Evolutionary conservation across 139 green algal genomes (phyloP), one percentile per base, ranked within the genome.

Genomic region (Pseudopediastrum boryanum): DNA sequence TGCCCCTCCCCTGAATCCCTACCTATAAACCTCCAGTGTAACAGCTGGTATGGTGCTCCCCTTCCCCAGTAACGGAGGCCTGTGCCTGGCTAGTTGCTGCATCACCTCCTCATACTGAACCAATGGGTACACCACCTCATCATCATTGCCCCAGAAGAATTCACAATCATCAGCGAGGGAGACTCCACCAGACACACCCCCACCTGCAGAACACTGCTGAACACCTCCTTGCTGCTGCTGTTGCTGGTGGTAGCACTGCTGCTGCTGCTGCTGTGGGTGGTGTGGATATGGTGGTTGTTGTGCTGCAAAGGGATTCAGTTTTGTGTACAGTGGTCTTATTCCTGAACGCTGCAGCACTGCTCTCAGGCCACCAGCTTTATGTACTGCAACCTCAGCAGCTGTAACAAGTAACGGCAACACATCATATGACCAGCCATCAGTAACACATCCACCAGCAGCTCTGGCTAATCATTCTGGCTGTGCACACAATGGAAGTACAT

Each of bases 361-460:
- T 12, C 42, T 8, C 38, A 94, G 77, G 29, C 92, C 92, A 23
- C 92, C 92, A 27, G 85, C 92, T 29, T 51, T 59, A 0, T 7
- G 38, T 33, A 94, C 78, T 0, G 86, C 86, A 23, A 90, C 84
- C 48, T 94, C 89, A 2, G 90, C 88, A 7, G 86, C 67, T 54
- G 79, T 66, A 50, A 91, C 83, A 42, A 87, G 72, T 1, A 2
- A 4, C 3, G 6, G 27, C 46, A 71, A 9, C 12, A 46, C 63
- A 7, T 6, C n/a, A 1, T 25, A 27, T 29, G 5, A 52, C 16
- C 27, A 41, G 12, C 6, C 42, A 58, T 4, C 41, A 38, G 12
- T 9, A 61, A 23, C 43, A 75, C 9, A 2, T 16, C 8, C 16
- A 27, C 16, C 42, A 58, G 25, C 42, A 74, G 66, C 2, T 12